phyloP scores from a whole-genome alignment of 331 rosid species.

The Stylosanthes scabra region DNA sequence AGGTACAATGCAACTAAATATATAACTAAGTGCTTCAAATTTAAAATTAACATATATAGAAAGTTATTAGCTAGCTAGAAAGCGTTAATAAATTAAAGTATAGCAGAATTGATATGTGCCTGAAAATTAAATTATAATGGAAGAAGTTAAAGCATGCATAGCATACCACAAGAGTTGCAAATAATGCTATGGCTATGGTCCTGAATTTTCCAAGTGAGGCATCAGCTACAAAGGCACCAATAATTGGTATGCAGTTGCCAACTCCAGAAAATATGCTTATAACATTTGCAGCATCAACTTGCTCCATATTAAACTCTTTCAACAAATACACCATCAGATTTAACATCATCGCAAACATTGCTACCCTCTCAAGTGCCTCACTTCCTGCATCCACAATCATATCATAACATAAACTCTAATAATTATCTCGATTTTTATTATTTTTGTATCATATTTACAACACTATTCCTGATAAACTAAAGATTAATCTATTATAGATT shows the following conservation, averaged over 20 bases:
- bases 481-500: no score
- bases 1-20: no score
- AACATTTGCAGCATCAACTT: conserved; percentile 47
- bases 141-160: neutral
- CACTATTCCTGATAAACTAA: no score
- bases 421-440: neutral
- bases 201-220: conserved; percentile 44
- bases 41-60: no score
- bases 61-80: no score
- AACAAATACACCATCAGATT: conserved; percentile 52
- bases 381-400: conserved; percentile 43
- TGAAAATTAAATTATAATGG: no score
- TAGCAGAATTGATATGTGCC: neutral
- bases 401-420: no score
- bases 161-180: conserved; percentile 45
- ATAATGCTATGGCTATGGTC: conserved; percentile 45
- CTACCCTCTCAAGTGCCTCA: conserved; percentile 42
- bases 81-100: no score
- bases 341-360: conserved; percentile 33
- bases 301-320: conserved; percentile 40
- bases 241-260: conserved; percentile 28
- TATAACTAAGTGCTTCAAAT: no score
- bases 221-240: conserved; percentile 49
- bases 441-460: no score
- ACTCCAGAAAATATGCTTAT: conserved; percentile 25